Evolutionary conservation across 2,329 filamentous ascomycete species (phyloP).

Genomic region (Claviceps spartinae): DNA sequence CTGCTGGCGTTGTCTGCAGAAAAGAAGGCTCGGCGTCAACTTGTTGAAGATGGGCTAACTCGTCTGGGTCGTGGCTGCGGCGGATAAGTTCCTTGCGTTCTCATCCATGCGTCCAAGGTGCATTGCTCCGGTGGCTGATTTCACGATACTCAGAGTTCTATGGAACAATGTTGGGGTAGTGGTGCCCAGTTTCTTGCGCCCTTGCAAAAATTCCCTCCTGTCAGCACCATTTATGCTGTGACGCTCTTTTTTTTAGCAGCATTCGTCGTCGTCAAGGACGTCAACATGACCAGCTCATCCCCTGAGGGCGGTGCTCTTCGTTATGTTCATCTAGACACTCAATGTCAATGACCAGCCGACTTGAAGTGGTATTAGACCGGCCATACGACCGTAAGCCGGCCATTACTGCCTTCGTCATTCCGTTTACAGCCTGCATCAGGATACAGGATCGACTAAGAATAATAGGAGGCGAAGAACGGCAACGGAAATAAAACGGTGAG

Average conservation of each 20-base stretch:
- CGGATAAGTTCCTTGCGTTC: not conserved
- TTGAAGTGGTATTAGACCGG: not conserved
- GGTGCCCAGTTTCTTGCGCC: not conserved
- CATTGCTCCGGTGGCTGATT: not conserved
- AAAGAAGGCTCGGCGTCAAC: not conserved
- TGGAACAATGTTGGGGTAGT: not conserved
- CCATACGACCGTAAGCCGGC: not conserved
- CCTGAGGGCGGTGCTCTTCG: not conserved
- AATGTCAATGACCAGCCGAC: not conserved
- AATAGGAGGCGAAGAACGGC: not conserved
- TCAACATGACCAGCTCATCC: not conserved
- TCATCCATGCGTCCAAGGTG: not conserved
- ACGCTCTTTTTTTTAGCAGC: not conserved
- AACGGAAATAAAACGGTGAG: not conserved
- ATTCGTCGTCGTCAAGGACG: not conserved
- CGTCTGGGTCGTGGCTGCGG: not conserved
- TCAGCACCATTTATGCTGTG: not conserved
- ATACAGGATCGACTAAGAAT: not conserved
- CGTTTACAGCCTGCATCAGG: not conserved
- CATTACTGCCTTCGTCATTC: not conserved
- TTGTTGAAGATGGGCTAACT: not conserved
- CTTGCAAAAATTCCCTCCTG: not conserved
- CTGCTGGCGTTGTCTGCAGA: not conserved
- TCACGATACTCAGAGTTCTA: not conserved
- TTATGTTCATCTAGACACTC: not conserved